Conservation (phyloP, 2,329 filamentous ascomycete species). For the Ceratocystis destructans region DNA sequence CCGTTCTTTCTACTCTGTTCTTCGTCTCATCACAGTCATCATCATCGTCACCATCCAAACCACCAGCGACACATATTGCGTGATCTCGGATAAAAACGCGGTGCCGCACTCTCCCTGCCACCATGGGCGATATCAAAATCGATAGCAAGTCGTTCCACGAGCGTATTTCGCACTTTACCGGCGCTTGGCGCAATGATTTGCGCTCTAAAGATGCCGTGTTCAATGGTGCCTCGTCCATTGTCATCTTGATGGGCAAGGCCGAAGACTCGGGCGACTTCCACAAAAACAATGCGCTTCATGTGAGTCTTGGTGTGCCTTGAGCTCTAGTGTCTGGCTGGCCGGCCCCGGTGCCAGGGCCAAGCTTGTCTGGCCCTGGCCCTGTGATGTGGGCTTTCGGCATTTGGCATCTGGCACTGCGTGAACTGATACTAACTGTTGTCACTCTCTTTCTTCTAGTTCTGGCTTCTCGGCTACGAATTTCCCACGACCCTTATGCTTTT, state of each 20-base stretch:
- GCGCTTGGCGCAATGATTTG: conserved; percentile 94
- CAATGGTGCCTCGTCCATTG: conserved; percentile 70
- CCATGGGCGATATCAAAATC: conserved; percentile 78
- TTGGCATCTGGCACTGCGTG: too few relatives aligned
- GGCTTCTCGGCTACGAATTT: conserved; percentile 97
- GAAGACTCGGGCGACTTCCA: conserved; percentile 76
- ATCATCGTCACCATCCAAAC: neutral
- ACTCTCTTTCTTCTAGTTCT: conserved; percentile 52
- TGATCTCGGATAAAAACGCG: conserved; percentile 22
- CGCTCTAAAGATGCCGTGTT: conserved; percentile 75
- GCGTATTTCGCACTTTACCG: conserved; percentile 72
- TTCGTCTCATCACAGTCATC: neutral
- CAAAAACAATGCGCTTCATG: conserved; percentile 95
- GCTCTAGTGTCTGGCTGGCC: neutral
- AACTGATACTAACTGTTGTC: neutral
- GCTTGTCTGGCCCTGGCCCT: too few relatives aligned
- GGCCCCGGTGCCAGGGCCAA: neutral
- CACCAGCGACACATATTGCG: neutral
- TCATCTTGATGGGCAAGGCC: conserved; percentile 89
- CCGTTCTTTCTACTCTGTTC: neutral
- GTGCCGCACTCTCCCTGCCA: conserved; percentile 26
- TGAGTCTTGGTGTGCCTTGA: conserved; percentile 32
- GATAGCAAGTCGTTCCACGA: conserved; percentile 89
- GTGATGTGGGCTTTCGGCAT: too few relatives aligned
- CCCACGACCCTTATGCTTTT: conserved; percentile 89